Evolutionary conservation across 495 filamentous ascomycete species (phyloP), one percentile per base, ranked within the genome.

Genomic region (Daldinia childiae): DNA sequence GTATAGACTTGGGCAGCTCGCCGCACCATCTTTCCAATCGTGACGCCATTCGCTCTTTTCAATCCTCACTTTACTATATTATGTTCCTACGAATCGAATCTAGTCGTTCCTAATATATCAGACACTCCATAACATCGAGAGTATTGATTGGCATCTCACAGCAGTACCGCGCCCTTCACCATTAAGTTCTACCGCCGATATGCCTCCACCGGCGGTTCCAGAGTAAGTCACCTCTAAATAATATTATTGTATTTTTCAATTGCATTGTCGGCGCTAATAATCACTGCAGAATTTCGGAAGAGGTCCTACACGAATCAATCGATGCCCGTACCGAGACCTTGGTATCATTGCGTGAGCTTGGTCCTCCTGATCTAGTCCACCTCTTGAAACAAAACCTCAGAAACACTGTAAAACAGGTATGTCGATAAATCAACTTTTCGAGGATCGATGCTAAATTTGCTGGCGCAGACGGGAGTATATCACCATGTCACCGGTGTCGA

Each of bases 401-500:
- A 77, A 86, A 85, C 29, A 77, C 84, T 3, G 82, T 82, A 30
- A 92, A 90, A 78, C 88, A 90, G 80, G 90, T 92, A 80, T 65
- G 84, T 74, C 24, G 55, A 58, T 17, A 32, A 38, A 38, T 6
- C 26, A 14, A 39, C 15, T 19, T 27, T 6, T 32, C 8, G 12
- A 26, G 4, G 26, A 48, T 14, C 38, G 45, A 19, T 45, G 43
- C 78, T 80, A 62, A 81, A 58, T 15, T 36, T n/a, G 36, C 48
- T 26, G 11, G 14, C 57, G 14, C 73, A 98, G 93, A 89, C 87
- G 70, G 95, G 95, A 27, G 90, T 97, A 57, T 99, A 99, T 79
- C 95, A 99, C 80, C 95, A 98, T 90, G 95, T 98, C 75, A 97
- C 95, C 57, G 95, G 95, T 59, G 90, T 97, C 66, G 95, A 99